phyloP scores from a whole-genome alignment of 345 rosid species.

The Excoecaria agallocha region DNA sequence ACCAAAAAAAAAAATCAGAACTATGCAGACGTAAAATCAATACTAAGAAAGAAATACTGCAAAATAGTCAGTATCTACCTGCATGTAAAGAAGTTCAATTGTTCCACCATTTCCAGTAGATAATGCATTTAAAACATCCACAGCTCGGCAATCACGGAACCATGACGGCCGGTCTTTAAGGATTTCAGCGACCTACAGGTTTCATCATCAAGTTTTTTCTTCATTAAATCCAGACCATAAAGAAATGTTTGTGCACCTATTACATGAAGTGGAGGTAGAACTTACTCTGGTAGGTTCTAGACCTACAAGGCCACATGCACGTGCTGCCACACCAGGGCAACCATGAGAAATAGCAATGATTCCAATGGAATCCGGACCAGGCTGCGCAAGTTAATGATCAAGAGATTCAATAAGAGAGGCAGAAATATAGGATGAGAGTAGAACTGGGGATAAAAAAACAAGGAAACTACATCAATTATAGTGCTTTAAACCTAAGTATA shows the following conservation, averaged over 20 bases:
- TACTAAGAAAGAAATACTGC: background rate
- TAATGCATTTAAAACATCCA: conserved; percentile 89
- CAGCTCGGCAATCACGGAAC: conserved; percentile 99
- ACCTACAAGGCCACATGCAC: conserved; percentile 99
- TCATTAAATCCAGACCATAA: background rate
- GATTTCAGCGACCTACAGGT: conserved; percentile 87
- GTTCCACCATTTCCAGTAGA: conserved; percentile 99
- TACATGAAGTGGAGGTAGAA: conserved; percentile 4
- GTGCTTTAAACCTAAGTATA: background rate
- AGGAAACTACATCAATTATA: background rate
- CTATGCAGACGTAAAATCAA: background rate
- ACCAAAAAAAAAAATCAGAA: background rate
- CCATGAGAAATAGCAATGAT: conserved; percentile 99
- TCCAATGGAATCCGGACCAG: conserved; percentile 99
- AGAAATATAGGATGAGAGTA: background rate
- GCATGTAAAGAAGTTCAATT: conserved; percentile 97
- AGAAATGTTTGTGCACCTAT: background rate
- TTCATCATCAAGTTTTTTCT: background rate
- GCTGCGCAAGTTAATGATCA: conserved; percentile 42
- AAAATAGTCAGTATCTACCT: conserved; percentile 39
- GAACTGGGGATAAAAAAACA: background rate
- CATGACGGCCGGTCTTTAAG: conserved; percentile 97
- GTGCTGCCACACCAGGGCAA: conserved; percentile 99
- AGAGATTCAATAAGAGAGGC: background rate
- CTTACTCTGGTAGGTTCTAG: conserved; percentile 98